These are phyloP conservation scores for Aspergillus tamarii DNA, from an alignment of 2,329 filamentous ascomycete species.

Conservation along the genomic window DNA sequence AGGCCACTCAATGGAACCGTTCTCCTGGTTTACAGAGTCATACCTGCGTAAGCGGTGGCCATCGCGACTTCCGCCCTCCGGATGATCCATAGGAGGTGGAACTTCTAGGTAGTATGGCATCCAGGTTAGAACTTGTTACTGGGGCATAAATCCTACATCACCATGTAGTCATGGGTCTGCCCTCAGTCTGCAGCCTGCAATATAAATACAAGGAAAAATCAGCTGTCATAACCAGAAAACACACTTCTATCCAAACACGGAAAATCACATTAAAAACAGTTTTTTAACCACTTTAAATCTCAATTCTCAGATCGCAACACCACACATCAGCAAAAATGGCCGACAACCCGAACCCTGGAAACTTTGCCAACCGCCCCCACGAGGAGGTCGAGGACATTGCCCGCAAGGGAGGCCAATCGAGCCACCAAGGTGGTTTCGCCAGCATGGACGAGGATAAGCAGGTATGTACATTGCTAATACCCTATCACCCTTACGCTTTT, in stretches of 20 bases:
- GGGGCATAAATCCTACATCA: neutral
- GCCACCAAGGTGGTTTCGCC: constrained; percentile 31
- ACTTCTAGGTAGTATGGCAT: too few species aligned
- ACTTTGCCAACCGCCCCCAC: constrained; percentile 57
- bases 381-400: constrained; percentile 55
- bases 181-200: neutral
- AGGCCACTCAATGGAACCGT: neutral
- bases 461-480: constrained; percentile 13
- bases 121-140: too few species aligned
- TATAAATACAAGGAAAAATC: neutral
- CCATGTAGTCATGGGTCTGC: neutral
- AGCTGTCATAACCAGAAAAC: too few species aligned
- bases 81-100: too few species aligned
- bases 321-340: constrained; percentile 4
- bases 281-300: too few species aligned
- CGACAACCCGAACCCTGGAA: constrained; percentile 51
- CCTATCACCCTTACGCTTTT: too few species aligned
- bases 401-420: constrained; percentile 44
- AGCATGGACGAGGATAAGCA: constrained; percentile 31
- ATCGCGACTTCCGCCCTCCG: too few species aligned
- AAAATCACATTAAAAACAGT: too few species aligned
- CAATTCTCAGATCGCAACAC: too few species aligned
- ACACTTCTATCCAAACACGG: too few species aligned
- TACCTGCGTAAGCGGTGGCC: neutral
- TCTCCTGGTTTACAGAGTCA: neutral